These are phyloP conservation scores for Oryza meridionalis DNA, from an alignment of 176 grass and related monocot genomes.

Conservation along the genomic window DNA sequence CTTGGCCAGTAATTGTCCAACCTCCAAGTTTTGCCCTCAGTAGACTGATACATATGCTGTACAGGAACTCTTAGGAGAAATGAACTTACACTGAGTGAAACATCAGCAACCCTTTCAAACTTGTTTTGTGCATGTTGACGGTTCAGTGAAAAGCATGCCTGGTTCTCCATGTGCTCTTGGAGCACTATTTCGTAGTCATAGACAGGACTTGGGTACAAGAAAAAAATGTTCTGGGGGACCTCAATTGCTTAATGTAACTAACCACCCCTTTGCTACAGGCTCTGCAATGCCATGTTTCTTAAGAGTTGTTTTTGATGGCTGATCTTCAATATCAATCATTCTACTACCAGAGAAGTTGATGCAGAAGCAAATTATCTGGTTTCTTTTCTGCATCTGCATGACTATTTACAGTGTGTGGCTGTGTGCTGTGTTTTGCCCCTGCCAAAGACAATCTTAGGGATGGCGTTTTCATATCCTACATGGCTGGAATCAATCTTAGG, in stretches of 20 bases:
- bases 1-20: conserved; percentile 34
- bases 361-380: background rate
- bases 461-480: background rate
- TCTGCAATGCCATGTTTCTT: background rate
- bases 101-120: background rate
- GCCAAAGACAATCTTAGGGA: background rate
- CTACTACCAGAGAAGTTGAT: conserved; percentile 10
- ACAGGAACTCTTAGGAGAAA: conserved; percentile 25
- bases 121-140: conserved; percentile 12
- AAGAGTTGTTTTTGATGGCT: background rate
- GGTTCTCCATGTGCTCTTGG: conserved; percentile 5
- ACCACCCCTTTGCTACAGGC: background rate
- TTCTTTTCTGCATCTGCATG: conserved; percentile 17
- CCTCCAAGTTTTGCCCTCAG: conserved; percentile 20
- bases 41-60: conserved; percentile 29
- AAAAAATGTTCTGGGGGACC: background rate
- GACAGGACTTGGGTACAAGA: background rate
- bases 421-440: background rate
- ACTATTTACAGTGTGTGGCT: background rate
- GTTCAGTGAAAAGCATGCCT: background rate
- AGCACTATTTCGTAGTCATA: background rate
- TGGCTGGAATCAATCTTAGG: conserved; percentile 30
- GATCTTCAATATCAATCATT: conserved; percentile 11
- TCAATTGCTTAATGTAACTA: background rate
- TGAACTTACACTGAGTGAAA: conserved; percentile 6